Evolutionary conservation across 768 basidiomycete species (phyloP).

Genomic region (Phaffia tasmanica): DNA sequence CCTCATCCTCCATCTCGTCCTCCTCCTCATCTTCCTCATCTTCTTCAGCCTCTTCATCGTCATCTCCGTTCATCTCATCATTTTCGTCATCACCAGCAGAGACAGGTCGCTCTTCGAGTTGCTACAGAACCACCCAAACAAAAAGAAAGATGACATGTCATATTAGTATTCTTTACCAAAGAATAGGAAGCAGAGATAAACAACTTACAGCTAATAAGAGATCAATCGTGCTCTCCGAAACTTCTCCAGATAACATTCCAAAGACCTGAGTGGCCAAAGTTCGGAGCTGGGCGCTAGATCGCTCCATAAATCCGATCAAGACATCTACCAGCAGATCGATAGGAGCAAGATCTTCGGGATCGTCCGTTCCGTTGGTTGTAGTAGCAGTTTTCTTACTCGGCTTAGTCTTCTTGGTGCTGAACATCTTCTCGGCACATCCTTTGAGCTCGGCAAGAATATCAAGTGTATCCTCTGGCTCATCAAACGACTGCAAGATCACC

Average conservation of each 20-base stretch:
- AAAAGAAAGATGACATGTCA: background rate
- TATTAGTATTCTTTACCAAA: constrained; percentile 15
- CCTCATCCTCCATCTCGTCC: constrained; percentile 37
- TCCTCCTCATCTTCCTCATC: constrained; percentile 45
- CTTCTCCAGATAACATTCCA: constrained; percentile 54
- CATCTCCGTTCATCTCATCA: constrained; percentile 32
- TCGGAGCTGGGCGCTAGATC: constrained; percentile 66
- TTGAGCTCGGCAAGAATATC: constrained; percentile 48
- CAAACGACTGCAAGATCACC: constrained; percentile 60
- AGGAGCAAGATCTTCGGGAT: constrained; percentile 48
- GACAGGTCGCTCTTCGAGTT: constrained; percentile 23
- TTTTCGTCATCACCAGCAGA: constrained; percentile 31
- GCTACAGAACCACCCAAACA: background rate
- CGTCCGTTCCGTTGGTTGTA: constrained; percentile 23
- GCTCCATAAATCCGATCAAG: constrained; percentile 82
- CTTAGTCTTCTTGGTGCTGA: constrained; percentile 28
- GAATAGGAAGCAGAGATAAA: background rate
- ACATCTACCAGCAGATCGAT: constrained; percentile 77
- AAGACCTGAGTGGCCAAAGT: constrained; percentile 71
- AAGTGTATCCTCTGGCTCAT: constrained; percentile 50
- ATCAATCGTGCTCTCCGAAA: constrained; percentile 61
- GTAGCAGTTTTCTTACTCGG: constrained; percentile 13
- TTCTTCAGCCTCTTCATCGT: constrained; percentile 38
- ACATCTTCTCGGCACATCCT: constrained; percentile 32
- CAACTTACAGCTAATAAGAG: constrained; percentile 64